Conservation (phyloP, 352 stramenopile species). For the Phytophthora chlamydospora region DNA sequence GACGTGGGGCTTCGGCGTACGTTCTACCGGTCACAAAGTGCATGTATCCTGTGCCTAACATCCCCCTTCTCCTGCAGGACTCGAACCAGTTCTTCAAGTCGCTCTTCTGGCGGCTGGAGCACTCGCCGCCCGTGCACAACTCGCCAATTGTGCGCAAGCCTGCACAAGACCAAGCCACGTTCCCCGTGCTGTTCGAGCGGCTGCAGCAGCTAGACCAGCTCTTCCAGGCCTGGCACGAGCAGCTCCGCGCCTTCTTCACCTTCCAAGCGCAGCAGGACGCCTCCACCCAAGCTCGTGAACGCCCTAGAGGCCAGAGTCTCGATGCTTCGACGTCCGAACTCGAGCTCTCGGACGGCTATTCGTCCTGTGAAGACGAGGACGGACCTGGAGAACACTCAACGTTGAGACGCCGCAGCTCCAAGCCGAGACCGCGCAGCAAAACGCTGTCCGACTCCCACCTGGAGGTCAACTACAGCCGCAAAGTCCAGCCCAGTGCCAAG, state of each 20-base stretch:
- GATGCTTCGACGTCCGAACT: slow-evolving; percentile 5
- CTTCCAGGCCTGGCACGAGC: slow-evolving; percentile 35
- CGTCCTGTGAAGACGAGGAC: slow-evolving; percentile 17
- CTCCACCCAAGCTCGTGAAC: too few species aligned
- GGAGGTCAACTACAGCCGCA: slow-evolving; percentile 22
- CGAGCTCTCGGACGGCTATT: slow-evolving; percentile 23
- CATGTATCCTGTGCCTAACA: too few species aligned
- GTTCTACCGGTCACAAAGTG: not conserved
- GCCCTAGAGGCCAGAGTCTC: slow-evolving; percentile 10
- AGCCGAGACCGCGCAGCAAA: slow-evolving; percentile 21
- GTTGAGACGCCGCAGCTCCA: slow-evolving; percentile 12
- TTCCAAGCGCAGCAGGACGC: slow-evolving; percentile 3
- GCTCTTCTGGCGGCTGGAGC: slow-evolving; percentile 27
- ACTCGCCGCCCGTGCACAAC: slow-evolving; percentile 16
- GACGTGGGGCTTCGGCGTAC: slow-evolving; percentile 18
- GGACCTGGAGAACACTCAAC: slow-evolving; percentile 22
- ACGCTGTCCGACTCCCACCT: slow-evolving; percentile 31
- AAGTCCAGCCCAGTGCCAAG: slow-evolving; percentile 7
- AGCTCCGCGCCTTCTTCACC: slow-evolving; percentile 26
- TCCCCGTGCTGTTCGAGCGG: slow-evolving; percentile 26
- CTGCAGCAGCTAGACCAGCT: slow-evolving; percentile 36
- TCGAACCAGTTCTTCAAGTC: slow-evolving; percentile 29
- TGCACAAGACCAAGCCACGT: slow-evolving; percentile 5
- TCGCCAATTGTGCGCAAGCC: slow-evolving; percentile 26
- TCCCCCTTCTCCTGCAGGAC: slow-evolving; percentile 8